Evolutionary conservation across 148 eudicot genomes (phyloP), one percentile per base, ranked within the genome.

Genomic region (Rhododendron vialii): DNA sequence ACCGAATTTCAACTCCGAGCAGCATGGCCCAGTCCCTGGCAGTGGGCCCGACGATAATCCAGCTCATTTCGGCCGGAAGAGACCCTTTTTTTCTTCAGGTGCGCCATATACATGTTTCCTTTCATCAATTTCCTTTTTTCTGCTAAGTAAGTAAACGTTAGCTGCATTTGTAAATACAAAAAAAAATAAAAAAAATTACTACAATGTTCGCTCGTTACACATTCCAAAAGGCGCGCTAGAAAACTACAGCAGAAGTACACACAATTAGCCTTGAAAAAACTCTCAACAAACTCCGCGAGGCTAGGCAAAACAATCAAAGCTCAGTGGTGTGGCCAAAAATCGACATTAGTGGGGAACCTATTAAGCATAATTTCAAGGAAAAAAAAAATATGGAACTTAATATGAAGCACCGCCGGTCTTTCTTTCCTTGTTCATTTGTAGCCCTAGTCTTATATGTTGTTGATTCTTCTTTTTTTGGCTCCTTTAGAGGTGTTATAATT

Each of bases 1-100:
- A 15, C 45, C 18, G 6, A 48, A 84, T 50, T 84, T 71, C 80
- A 69, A 84, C 63, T 4, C 61, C 45, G 85, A 84, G 28, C 78
- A 65, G 10, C 67, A 59, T n/a, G 84, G 41, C 73, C 33, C 84
- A 36, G 47, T 35, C 73, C 38, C 65, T 13, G 84, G 18, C 47
- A 22, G 11, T 43, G 67, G 75, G 11, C 24, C 22, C 24, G 78
- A 73, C 22, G 4, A 30, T n/a, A 33, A 6, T 51, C 11, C 65
- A 10, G 20, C 47, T 14, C 80, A 73, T 28, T 63, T 71, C 7
- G 41, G 13, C 28, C 80, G 67, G 61, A 84, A 84, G 80, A 84
- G 85, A 74, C 85, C 20, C 12, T 73, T 84, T 83, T 45, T 41
- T 43, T 77, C 80, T 77, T 22, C 80, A 77, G 80, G 80, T 38